A percentile compares a stretch with the other conserved stretches of the same genome.
These are phyloP conservation scores for Claviceps capensis DNA, from an alignment of 2,329 filamentous ascomycete genomes.

Conservation along the genomic window DNA sequence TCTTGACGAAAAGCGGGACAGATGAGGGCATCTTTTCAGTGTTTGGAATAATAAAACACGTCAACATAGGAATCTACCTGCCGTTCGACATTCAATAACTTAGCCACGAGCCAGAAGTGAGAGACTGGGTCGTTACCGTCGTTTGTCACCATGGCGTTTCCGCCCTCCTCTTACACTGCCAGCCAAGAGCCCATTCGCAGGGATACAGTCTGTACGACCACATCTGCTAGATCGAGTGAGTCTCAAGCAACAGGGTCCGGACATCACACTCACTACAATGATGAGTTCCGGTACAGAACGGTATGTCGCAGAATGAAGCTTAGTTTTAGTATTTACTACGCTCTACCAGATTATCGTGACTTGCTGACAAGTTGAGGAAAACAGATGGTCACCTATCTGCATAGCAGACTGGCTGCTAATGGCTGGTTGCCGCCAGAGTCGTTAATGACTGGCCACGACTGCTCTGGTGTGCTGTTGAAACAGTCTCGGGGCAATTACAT, in stretches of 20 bases:
- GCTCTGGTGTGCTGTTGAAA: conserved; percentile 23
- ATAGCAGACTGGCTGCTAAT: conserved; percentile 15
- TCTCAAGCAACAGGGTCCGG: conserved; percentile 1
- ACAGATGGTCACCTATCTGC: conserved; percentile 19
- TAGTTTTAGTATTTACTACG: background rate
- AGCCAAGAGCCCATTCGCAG: conserved; percentile 1
- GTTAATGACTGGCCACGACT: conserved; percentile 9
- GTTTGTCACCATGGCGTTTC: conserved; percentile 2
- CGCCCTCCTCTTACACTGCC: background rate
- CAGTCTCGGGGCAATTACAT: conserved; percentile 27
- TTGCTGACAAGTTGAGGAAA: background rate
- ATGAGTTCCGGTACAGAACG: conserved; percentile 19
- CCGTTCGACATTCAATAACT: background rate
- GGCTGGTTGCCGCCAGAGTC: conserved; percentile 16
- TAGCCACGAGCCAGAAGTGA: background rate
- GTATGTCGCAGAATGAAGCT: conserved; percentile 6
- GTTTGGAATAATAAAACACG: background rate
- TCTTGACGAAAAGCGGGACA: background rate
- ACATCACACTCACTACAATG: conserved; percentile 10
- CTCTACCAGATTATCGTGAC: background rate
- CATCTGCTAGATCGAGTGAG: conserved; percentile 1
- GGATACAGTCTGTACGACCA: conserved; percentile 4
- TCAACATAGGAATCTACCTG: background rate
- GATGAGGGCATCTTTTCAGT: background rate
- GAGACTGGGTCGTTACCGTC: background rate